phyloP scores from a whole-genome alignment of 495 filamentous ascomycete genomes.

The Penicillium manginii region DNA sequence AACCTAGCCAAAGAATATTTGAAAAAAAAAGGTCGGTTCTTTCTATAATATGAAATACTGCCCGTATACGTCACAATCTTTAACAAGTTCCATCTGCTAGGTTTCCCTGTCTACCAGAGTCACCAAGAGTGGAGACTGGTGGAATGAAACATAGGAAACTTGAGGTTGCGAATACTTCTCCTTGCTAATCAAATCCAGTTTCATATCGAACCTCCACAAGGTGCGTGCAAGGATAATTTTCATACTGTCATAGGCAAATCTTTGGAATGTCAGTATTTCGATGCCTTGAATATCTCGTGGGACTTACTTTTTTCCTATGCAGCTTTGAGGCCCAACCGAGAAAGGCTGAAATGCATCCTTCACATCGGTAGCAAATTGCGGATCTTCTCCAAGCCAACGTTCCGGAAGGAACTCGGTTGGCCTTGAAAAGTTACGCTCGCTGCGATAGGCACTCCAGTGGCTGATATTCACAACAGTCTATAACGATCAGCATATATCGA shows the following conservation, averaged over 20 bases:
- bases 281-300: background rate
- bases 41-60: too few relatives aligned
- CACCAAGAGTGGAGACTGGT: background rate
- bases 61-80: too few relatives aligned
- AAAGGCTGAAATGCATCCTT: constrained; percentile 10
- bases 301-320: constrained; percentile 10
- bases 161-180: background rate
- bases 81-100: background rate
- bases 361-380: background rate
- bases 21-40: too few relatives aligned
- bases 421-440: constrained; percentile 2
- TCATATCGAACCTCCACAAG: background rate
- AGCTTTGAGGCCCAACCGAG: constrained; percentile 5
- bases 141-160: background rate
- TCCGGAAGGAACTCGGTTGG: constrained; percentile 5
- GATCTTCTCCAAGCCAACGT: constrained; percentile 6
- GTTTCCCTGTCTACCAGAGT: background rate
- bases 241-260: constrained; percentile 1
- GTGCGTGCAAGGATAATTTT: background rate
- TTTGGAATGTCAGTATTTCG: background rate
- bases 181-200: background rate
- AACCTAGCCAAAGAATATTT: too few relatives aligned
- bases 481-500: background rate
- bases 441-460: constrained; percentile 11
- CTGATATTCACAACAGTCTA: constrained; percentile 4